Percentiles rank a stretch among this genome's conserved stretches.
Conservation (phyloP, 495 filamentous ascomycete species). For the Penicillium argentinense region DNA sequence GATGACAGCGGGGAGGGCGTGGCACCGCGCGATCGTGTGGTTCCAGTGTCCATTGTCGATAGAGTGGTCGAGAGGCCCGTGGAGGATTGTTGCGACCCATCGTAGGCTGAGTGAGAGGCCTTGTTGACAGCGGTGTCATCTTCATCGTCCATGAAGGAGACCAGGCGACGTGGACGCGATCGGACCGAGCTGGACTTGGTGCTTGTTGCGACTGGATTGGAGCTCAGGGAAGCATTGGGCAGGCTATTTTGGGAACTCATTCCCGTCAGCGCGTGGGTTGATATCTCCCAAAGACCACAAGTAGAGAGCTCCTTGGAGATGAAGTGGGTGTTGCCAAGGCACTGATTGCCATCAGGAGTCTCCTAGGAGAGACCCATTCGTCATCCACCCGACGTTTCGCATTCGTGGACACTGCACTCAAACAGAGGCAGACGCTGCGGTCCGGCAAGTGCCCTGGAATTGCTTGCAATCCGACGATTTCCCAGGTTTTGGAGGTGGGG, state of each 20-base stretch:
- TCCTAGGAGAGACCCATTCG: slow-evolving; percentile 45
- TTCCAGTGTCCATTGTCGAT: slow-evolving; percentile 22
- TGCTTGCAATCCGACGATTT: too few relatives aligned
- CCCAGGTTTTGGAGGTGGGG: not conserved
- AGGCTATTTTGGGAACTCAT: slow-evolving; percentile 48
- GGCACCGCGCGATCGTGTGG: slow-evolving; percentile 38
- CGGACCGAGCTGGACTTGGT: slow-evolving; percentile 40
- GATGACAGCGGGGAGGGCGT: slow-evolving; percentile 47
- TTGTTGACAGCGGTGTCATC: slow-evolving; percentile 20
- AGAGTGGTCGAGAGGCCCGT: slow-evolving; percentile 34
- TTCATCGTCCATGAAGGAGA: slow-evolving; percentile 43
- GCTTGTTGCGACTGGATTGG: slow-evolving; percentile 33
- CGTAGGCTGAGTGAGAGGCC: slow-evolving; percentile 14
- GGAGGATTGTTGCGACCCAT: slow-evolving; percentile 30
- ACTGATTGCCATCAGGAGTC: slow-evolving; percentile 44
- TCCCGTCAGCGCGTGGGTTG: slow-evolving; percentile 29
- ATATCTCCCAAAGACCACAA: slow-evolving; percentile 18
- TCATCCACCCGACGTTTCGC: slow-evolving; percentile 39
- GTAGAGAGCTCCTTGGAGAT: slow-evolving; percentile 27
- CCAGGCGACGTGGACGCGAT: slow-evolving; percentile 44
- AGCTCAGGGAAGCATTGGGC: slow-evolving; percentile 39
- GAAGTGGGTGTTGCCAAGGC: slow-evolving; percentile 38
- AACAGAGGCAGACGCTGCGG: slow-evolving; percentile 6
- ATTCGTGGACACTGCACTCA: slow-evolving; percentile 32
- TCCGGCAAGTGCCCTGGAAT: too few relatives aligned